phyloP scores from a whole-genome alignment of 352 stramenopile species.

The Elongisporangium senticosum region DNA sequence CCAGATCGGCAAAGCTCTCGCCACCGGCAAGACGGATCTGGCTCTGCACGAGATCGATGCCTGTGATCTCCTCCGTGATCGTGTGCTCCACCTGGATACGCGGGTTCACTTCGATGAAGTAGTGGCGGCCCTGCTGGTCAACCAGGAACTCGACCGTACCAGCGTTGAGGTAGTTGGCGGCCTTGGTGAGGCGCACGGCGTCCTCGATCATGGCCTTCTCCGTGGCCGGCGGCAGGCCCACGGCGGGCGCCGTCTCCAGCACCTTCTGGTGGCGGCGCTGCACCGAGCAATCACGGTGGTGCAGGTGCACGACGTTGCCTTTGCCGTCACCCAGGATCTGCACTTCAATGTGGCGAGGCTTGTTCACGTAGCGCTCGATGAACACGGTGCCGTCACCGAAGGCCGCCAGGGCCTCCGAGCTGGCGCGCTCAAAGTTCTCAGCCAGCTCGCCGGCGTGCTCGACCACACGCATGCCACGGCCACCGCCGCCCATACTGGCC shows the following conservation, averaged over 20 bases:
- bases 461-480: conserved; percentile 95
- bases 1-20: conserved; percentile 90
- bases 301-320: conserved; percentile 94
- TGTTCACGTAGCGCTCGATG: conserved; percentile 94
- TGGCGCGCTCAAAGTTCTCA: conserved; percentile 85
- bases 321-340: conserved; percentile 95
- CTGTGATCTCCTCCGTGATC: conserved; percentile 91
- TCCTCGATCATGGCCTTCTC: conserved; percentile 91
- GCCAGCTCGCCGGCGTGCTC: conserved; percentile 75
- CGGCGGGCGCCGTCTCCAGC: conserved; percentile 92
- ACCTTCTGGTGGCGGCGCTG: conserved; percentile 98
- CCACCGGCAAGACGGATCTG: conserved; percentile 95
- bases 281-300: conserved; percentile 97
- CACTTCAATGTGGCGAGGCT: conserved; percentile 96
- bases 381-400: conserved; percentile 96
- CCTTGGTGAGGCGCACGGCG: conserved; percentile 86
- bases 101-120: conserved; percentile 99
- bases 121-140: conserved; percentile 88
- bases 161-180: conserved; percentile 94
- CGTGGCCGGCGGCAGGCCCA: conserved; percentile 74
- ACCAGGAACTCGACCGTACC: conserved; percentile 99
- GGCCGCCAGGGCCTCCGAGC: conserved; percentile 77
- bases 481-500: conserved; percentile 95
- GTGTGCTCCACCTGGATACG: conserved; percentile 95
- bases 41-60: conserved; percentile 95